Conservation (phyloP, 345 rosid species). For the Populus davidiana region DNA sequence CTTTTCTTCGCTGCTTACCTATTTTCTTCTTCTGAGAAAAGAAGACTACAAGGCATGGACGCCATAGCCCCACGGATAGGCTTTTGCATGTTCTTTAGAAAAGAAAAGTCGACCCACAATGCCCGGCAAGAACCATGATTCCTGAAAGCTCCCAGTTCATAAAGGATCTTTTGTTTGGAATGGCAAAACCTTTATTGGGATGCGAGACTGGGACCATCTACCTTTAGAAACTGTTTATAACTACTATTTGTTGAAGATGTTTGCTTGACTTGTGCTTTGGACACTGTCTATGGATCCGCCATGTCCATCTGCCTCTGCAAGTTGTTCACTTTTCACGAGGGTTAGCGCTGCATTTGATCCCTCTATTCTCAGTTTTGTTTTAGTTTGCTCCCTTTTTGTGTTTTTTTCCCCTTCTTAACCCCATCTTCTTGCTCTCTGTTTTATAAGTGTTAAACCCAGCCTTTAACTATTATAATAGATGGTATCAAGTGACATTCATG, state of each 20-base stretch:
- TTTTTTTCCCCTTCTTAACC: no score
- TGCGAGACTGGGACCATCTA: neutral
- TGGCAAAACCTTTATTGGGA: neutral
- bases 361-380: neutral
- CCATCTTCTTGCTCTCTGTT: no score
- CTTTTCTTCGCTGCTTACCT: no score
- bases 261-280: neutral
- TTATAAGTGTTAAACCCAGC: no score
- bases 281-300: no score
- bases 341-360: neutral
- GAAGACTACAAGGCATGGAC: neutral
- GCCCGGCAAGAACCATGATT: slow-evolving; percentile 17
- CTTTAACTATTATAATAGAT: no score
- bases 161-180: slow-evolving; percentile 15
- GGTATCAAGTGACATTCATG: no score
- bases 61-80: neutral
- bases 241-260: neutral
- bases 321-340: no score
- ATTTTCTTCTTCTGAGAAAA: neutral
- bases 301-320: no score
- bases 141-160: neutral
- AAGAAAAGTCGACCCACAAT: slow-evolving; percentile 7
- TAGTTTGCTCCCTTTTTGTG: neutral
- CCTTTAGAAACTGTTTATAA: neutral
- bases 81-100: neutral